phyloP scores from a whole-genome alignment of 2,329 filamentous ascomycete species.

The Annulohypoxylon truncatum region DNA sequence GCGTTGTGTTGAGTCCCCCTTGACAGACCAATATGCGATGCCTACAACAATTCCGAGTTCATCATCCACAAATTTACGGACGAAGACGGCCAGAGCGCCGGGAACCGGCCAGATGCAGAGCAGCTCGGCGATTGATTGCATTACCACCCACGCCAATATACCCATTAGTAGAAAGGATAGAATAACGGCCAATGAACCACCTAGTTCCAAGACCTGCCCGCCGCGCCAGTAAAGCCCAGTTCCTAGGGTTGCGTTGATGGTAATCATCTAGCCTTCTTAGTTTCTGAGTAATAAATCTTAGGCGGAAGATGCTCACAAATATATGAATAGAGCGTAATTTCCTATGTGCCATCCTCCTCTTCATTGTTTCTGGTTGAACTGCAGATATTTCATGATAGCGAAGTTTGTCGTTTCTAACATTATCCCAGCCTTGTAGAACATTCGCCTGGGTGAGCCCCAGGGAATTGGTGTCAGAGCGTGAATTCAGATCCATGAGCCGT shows the following conservation, averaged over 20 bases:
- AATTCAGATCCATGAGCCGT: background rate
- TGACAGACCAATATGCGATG: slow-evolving; percentile 50
- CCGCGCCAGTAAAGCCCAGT: slow-evolving; percentile 49
- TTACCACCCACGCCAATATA: slow-evolving; percentile 48
- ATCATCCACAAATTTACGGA: slow-evolving; percentile 50
- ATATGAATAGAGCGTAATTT: slow-evolving; percentile 45
- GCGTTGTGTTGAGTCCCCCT: too few species aligned
- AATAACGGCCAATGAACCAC: slow-evolving; percentile 45
- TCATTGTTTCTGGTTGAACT: slow-evolving; percentile 26
- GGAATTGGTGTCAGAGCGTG: background rate
- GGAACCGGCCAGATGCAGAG: slow-evolving; percentile 51
- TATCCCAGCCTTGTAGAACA: background rate
- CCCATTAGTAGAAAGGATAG: slow-evolving; percentile 48
- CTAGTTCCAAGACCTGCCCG: slow-evolving; percentile 47
- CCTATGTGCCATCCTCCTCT: slow-evolving; percentile 42
- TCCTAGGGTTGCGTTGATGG: slow-evolving; percentile 46
- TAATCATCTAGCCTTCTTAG: slow-evolving; percentile 45
- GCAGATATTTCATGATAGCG: background rate
- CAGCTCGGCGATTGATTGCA: slow-evolving; percentile 50
- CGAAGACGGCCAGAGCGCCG: slow-evolving; percentile 49
- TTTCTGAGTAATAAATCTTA: background rate
- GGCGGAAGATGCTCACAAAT: slow-evolving; percentile 37
- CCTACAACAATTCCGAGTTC: slow-evolving; percentile 51
- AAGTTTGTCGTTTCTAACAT: background rate
- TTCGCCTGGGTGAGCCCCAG: background rate